phyloP scores from a whole-genome alignment of 371 early-diverging fungal species.

The Apophysomyces trapeziformis region DNA sequence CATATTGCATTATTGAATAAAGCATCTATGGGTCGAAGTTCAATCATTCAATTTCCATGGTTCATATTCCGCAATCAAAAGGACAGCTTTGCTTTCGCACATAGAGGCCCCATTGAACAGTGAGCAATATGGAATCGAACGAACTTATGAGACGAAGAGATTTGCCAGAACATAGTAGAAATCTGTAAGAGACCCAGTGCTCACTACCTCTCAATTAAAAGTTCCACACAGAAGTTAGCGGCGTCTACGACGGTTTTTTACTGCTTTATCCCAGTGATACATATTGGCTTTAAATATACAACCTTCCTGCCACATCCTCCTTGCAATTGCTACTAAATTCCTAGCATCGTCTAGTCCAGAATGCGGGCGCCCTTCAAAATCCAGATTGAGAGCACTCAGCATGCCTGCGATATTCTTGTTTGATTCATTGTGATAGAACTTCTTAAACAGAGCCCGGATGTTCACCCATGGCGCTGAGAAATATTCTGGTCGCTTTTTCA shows the following conservation, averaged over 20 bases:
- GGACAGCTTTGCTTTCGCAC: too few species aligned
- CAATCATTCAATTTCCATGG: too few species aligned
- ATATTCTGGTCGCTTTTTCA: slow-evolving; percentile 51
- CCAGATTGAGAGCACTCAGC: slow-evolving; percentile 60
- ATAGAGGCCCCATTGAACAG: too few species aligned
- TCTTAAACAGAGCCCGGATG: slow-evolving; percentile 53
- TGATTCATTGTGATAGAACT: slow-evolving; percentile 49
- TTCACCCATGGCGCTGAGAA: slow-evolving; percentile 68
- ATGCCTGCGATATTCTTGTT: slow-evolving; percentile 64
- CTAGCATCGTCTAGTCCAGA: slow-evolving; percentile 82
- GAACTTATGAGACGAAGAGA: too few species aligned
- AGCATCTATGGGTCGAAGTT: too few species aligned
- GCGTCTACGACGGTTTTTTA: background rate
- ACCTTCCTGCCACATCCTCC: slow-evolving; percentile 44
- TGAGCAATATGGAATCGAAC: too few species aligned
- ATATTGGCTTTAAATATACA: slow-evolving; percentile 55
- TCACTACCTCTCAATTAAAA: background rate
- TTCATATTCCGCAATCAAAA: too few species aligned
- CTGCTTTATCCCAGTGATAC: slow-evolving; percentile 4
- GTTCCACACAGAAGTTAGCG: background rate
- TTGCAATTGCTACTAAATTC: slow-evolving; percentile 67
- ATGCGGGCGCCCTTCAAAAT: slow-evolving; percentile 77
- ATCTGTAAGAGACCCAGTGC: background rate
- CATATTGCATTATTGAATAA: background rate
- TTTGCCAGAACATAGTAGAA: too few species aligned